Percentiles rank a stretch among this genome's conserved stretches.
Evolutionary conservation across 2,329 filamentous ascomycete genomes (phyloP).

Genomic region (Stachybotrys elegans): DNA sequence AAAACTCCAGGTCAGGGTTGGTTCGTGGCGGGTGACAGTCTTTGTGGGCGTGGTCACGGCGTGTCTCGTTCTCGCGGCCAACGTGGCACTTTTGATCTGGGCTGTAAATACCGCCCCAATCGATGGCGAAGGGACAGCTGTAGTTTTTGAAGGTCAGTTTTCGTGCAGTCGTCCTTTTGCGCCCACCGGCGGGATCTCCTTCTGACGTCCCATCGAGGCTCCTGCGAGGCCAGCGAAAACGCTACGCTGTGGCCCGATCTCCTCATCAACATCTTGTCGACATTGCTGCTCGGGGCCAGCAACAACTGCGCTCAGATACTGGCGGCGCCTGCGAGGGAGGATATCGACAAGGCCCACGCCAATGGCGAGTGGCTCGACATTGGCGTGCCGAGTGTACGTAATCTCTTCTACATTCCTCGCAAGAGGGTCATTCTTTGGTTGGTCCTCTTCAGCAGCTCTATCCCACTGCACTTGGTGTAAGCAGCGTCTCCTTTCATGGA

Average conservation of each 20-base stretch:
- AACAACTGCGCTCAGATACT: constrained; percentile 29
- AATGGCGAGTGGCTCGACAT: constrained; percentile 9
- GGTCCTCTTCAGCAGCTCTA: constrained; percentile 2
- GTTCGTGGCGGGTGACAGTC: too few species aligned
- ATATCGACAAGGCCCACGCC: constrained; percentile 17
- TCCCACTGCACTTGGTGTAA: constrained; percentile 5
- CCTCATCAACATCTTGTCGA: background rate
- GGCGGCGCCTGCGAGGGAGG: constrained; percentile 21
- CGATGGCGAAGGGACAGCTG: too few species aligned
- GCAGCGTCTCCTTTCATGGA: background rate
- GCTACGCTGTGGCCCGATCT: background rate
- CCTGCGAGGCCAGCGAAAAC: too few species aligned
- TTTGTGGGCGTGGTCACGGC: too few species aligned
- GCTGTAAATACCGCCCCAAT: too few species aligned
- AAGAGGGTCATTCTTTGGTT: background rate
- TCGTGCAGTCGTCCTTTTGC: too few species aligned
- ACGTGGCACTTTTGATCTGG: too few species aligned
- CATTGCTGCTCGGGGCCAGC: constrained; percentile 9
- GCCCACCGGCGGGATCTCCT: too few species aligned
- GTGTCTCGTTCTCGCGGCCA: too few species aligned
- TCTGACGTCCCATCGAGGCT: too few species aligned
- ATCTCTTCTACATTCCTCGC: constrained; percentile 4
- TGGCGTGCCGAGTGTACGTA: constrained; percentile 9
- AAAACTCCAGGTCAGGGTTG: too few species aligned
- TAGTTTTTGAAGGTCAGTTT: too few species aligned